These are phyloP conservation scores for Scutellaria barbata DNA, from an alignment of 257 asterid genomes.

Conservation along the genomic window DNA sequence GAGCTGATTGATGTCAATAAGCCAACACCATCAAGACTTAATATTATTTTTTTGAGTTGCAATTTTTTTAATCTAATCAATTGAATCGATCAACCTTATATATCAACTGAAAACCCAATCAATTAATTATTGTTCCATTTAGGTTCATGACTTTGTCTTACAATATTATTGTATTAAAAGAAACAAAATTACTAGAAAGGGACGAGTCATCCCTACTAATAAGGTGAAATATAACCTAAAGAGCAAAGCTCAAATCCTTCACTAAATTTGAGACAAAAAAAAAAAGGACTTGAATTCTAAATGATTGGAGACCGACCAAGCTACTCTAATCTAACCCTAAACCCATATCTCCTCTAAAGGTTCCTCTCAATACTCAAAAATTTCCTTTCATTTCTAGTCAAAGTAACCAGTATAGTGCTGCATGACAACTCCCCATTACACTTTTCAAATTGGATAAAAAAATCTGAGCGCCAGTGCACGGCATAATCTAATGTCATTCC, in stretches of 20 bases:
- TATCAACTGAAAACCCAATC: background rate
- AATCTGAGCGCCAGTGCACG: background rate
- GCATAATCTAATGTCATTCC: too few relatives aligned
- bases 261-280: too few relatives aligned
- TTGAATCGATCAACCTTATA: background rate
- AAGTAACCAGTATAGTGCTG: background rate
- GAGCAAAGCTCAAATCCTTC: too few relatives aligned
- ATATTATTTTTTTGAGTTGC: background rate
- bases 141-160: background rate
- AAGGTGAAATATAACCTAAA: too few relatives aligned
- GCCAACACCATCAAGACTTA: too few relatives aligned
- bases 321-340: background rate
- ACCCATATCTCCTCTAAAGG: background rate
- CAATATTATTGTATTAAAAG: background rate
- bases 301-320: background rate
- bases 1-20: too few relatives aligned
- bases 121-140: background rate
- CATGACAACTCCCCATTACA: background rate
- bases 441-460: background rate
- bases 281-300: background rate
- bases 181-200: background rate
- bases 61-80: background rate
- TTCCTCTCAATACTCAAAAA: background rate
- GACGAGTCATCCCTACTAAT: too few relatives aligned
- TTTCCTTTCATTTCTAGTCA: background rate